Evolutionary conservation across 2,329 filamentous ascomycete genomes (phyloP), one percentile per base, ranked within the genome.

Genomic region (Sphaerulina musiva): DNA sequence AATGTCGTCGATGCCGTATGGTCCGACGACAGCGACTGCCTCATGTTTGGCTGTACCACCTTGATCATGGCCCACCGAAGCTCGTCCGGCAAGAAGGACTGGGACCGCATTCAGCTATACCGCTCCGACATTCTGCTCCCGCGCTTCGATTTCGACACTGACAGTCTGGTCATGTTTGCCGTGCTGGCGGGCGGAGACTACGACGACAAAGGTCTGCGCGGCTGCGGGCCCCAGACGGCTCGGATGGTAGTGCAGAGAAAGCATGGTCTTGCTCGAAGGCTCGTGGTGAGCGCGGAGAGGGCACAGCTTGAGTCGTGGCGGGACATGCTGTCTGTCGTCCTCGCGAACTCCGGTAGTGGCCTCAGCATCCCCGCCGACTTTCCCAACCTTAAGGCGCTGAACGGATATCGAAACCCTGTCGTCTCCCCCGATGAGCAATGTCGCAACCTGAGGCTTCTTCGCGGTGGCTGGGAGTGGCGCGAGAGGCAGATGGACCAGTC

Each of bases 1-100:
- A 73, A 72, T 0, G 54, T 78, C 9, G 74, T 78, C 0, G 76
- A 78, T 57, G 75, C 74, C 6, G 74, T 78, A 1, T 78, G 72
- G 72, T 73, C 72, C 0, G 73, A 78, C 40, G 76, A 78, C 51
- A 69, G 70, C 1, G 76, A 79, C 42, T 64, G 66, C 0, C 66
- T 78, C 11, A 74, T 79, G 72, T 78, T 78, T 48, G 74, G 76
- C 3, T 74, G 71, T 54, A 68, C 63, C 1, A 67, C 70, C 1
- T 63, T 78, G n/a, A 69, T 79, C 38, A 64, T 69, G 49, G 43
- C 57, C 26, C 58, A 65, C 50, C 60, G 60, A 47, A 45, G 31
- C 38, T 70, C 71, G 3, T 72, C 67, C 51, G 66, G 62, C 2
- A 64, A 72, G 1, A 64, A 75, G 11, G 66, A 77, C 20, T 58